Conservation (phyloP, 306 rosid species). For the Pueraria montana region DNA sequence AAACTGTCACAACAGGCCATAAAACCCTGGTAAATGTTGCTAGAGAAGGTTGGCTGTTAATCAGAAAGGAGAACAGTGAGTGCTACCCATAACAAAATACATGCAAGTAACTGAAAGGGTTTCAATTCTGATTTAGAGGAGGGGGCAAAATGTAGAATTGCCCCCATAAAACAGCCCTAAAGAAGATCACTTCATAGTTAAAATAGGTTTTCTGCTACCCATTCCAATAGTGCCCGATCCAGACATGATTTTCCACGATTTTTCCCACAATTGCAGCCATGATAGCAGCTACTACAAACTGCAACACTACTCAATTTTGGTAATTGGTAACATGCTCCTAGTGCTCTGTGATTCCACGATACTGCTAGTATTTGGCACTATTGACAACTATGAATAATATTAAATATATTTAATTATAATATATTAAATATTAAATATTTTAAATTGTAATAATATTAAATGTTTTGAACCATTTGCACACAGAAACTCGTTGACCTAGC, state of each 20-base stretch:
- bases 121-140: neutral
- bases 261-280: neutral
- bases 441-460: neutral
- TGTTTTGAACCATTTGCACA: neutral
- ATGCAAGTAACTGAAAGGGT: neutral
- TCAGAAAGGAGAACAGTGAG: neutral
- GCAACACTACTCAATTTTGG: neutral
- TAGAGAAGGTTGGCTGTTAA: neutral
- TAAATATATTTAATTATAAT: no score
- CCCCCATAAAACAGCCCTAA: neutral
- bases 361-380: neutral
- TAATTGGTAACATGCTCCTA: neutral
- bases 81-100: neutral
- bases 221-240: neutral
- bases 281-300: neutral
- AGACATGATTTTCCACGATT: no score
- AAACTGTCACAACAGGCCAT: neutral
- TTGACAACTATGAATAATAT: neutral
- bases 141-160: neutral
- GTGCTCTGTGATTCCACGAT: neutral
- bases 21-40: neutral
- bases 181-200: neutral
- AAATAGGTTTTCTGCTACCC: neutral
- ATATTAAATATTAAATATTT: neutral
- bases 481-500: no score